Evolutionary conservation across 1,139 yeast genomes (phyloP).

Genomic region (Yamadazyma friedrichii): DNA sequence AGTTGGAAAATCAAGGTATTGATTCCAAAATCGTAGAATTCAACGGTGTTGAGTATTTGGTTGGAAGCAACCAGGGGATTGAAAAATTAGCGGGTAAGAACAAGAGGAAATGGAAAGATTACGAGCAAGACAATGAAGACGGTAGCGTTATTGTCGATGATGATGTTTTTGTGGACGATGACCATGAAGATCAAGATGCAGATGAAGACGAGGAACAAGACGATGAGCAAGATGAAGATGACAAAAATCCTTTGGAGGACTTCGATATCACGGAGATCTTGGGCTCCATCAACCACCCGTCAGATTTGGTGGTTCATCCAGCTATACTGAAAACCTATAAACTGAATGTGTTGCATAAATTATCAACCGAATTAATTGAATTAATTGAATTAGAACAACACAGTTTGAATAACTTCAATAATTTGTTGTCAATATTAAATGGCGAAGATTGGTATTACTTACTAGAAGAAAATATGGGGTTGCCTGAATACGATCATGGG

Average conservation of each 20-base stretch:
- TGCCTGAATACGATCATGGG: conserved; percentile 71
- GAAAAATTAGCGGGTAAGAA: conserved; percentile 26
- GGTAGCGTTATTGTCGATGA: conserved; percentile 13
- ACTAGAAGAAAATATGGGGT: conserved; percentile 60
- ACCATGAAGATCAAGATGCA: conserved; percentile 18
- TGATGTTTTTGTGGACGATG: conserved; percentile 24
- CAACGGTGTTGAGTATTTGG: conserved; percentile 40
- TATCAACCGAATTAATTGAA: conserved; percentile 73
- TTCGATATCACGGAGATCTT: conserved; percentile 54
- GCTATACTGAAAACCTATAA: conserved; percentile 66
- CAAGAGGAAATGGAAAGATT: conserved; percentile 40
- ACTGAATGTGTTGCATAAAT: conserved; percentile 45
- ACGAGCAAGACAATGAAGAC: conserved; percentile 17
- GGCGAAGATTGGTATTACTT: conserved; percentile 82
- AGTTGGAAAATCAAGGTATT: conserved; percentile 26
- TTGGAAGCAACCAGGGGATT: conserved; percentile 36
- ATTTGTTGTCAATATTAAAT: conserved; percentile 70
- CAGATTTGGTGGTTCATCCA: conserved; percentile 73
- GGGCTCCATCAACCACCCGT: conserved; percentile 77
- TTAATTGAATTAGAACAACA: conserved; percentile 78
- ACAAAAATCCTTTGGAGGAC: conserved; percentile 34
- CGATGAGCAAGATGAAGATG: conserved; percentile 21
- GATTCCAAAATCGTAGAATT: conserved; percentile 40
- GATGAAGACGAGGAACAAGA: conserved; percentile 26
- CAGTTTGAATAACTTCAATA: conserved; percentile 66